Conservation (phyloP, 345 rosid species). For the Ceriops decandra region DNA sequence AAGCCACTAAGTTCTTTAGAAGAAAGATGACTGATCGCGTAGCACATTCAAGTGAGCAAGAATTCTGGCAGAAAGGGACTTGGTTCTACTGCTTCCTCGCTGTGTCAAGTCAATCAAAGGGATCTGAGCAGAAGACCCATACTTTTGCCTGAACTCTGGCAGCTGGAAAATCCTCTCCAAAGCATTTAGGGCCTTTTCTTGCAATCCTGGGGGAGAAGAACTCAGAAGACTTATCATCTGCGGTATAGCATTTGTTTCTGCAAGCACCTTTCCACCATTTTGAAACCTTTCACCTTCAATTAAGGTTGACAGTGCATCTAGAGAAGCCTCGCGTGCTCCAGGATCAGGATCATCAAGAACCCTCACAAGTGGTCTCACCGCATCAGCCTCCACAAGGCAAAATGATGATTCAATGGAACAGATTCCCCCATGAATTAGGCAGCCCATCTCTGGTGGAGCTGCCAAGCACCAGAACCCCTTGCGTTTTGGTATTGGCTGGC, state of each 20-base stretch:
- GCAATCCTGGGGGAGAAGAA: slow-evolving; percentile 45
- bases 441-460: slow-evolving; percentile 38
- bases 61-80: slow-evolving; percentile 56
- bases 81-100: slow-evolving; percentile 53
- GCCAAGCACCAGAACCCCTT: slow-evolving; percentile 50
- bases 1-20: slow-evolving; percentile 27
- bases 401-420: slow-evolving; percentile 56
- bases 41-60: slow-evolving; percentile 67
- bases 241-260: slow-evolving; percentile 46
- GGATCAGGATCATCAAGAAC: slow-evolving; percentile 47
- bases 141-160: slow-evolving; percentile 53
- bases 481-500: slow-evolving; percentile 29
- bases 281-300: slow-evolving; percentile 50
- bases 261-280: slow-evolving; percentile 55
- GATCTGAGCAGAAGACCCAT: slow-evolving; percentile 55
- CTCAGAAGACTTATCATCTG: slow-evolving; percentile 44
- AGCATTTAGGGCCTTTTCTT: slow-evolving; percentile 53
- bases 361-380: slow-evolving; percentile 46
- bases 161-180: slow-evolving; percentile 58
- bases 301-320: slow-evolving; percentile 59
- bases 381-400: slow-evolving; percentile 64
- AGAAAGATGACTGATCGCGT: slow-evolving; percentile 62
- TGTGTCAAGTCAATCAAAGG: slow-evolving; percentile 62
- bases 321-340: slow-evolving; percentile 48
- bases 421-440: slow-evolving; percentile 52